phyloP scores from a whole-genome alignment of 495 filamentous ascomycete species.

The Tuber aestivum region DNA sequence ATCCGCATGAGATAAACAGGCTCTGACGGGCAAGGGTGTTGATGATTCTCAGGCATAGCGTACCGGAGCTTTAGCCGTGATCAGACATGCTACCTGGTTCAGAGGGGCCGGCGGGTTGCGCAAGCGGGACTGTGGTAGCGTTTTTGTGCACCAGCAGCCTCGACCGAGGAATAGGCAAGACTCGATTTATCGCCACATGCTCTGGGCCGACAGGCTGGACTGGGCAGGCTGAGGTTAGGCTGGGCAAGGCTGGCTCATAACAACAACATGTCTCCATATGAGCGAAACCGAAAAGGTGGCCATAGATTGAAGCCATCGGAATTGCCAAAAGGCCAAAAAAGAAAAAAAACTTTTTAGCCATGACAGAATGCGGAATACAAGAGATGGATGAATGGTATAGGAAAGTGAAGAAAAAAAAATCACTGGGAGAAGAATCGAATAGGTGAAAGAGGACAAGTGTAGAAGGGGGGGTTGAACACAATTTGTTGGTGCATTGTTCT shows the following conservation, averaged over 20 bases:
- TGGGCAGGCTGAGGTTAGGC: neutral
- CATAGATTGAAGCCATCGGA: neutral
- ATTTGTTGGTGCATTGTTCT: neutral
- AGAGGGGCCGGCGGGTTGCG: conserved; percentile 41
- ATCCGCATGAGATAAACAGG: conserved; percentile 41
- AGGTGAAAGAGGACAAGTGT: neutral
- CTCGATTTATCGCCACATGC: conserved; percentile 38
- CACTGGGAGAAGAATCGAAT: neutral
- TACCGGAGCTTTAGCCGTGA: conserved; percentile 44
- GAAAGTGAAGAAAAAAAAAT: neutral
- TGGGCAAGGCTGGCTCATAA: conserved; percentile 28
- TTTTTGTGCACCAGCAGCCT: conserved; percentile 39
- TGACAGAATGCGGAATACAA: neutral
- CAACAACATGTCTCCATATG: conserved; percentile 24
- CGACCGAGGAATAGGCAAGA: conserved; percentile 36
- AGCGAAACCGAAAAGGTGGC: neutral
- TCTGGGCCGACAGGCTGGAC: conserved; percentile 18
- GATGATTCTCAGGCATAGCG: conserved; percentile 43
- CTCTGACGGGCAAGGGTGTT: conserved; percentile 40
- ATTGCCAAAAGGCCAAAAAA: neutral
- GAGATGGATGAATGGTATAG: neutral
- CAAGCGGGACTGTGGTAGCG: conserved; percentile 42
- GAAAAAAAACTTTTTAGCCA: neutral
- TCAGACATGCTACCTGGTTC: conserved; percentile 43
- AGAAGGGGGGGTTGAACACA: neutral